Evolutionary conservation across 1,139 yeast species (phyloP).

Genomic region (Pichia terricola): DNA sequence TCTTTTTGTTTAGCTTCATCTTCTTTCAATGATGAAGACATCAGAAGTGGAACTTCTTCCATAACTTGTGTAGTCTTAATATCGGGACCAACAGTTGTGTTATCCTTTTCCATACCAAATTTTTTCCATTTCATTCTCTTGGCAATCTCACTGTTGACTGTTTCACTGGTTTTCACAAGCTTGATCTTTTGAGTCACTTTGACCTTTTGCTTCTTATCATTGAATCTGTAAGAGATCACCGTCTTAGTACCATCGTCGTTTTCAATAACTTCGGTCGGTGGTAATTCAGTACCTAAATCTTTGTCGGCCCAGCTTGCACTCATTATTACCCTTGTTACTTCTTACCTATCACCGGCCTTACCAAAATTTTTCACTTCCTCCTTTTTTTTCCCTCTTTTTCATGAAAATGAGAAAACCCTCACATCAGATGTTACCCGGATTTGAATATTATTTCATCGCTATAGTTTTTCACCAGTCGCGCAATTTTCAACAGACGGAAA

Average conservation of each 20-base stretch:
- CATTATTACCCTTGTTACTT: neutral
- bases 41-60: constrained; percentile 56
- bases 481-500: no score
- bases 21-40: constrained; percentile 62
- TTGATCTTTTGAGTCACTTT: constrained; percentile 79
- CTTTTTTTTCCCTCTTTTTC: neutral
- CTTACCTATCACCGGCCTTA: neutral
- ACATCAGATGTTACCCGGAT: neutral
- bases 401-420: neutral
- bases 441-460: no score
- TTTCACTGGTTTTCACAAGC: constrained; percentile 69
- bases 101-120: constrained; percentile 74
- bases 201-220: constrained; percentile 75
- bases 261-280: constrained; percentile 60
- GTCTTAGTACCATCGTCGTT: constrained; percentile 89
- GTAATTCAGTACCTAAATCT: constrained; percentile 52
- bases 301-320: constrained; percentile 53
- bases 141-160: constrained; percentile 71
- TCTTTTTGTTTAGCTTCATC: constrained; percentile 54
- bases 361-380: neutral
- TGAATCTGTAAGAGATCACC: constrained; percentile 65
- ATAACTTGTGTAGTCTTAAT: constrained; percentile 82
- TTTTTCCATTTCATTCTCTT: constrained; percentile 65
- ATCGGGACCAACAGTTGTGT: constrained; percentile 74
- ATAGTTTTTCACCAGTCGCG: no score